These are phyloP conservation scores for Articulospora tetracladia DNA, from an alignment of 495 filamentous ascomycete genomes.

Conservation along the genomic window DNA sequence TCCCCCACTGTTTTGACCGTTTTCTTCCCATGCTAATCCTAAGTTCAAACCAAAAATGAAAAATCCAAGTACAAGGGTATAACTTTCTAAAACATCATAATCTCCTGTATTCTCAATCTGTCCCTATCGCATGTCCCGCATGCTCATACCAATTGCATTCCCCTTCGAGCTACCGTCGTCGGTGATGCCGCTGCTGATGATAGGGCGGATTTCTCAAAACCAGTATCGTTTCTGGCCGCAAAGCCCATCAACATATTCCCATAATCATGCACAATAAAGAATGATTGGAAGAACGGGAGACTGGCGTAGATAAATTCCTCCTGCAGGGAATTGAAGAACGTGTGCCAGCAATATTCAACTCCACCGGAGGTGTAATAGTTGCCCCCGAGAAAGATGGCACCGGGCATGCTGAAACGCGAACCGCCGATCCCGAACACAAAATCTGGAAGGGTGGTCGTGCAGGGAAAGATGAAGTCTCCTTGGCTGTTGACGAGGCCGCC, in stretches of 20 bases:
- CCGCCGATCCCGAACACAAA: neutral
- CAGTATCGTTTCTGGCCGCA: neutral
- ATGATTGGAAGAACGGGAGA: neutral
- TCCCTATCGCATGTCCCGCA: no score
- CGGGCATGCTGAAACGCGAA: neutral
- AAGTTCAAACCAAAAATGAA: no score
- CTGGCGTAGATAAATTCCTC: neutral
- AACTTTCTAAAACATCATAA: no score
- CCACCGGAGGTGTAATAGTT: neutral
- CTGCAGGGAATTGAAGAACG: neutral
- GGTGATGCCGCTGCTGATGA: no score
- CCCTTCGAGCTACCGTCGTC: no score
- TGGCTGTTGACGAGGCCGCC: neutral
- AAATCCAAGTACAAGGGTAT: no score
- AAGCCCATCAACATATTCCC: neutral
- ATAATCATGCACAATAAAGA: neutral
- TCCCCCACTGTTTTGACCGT: no score
- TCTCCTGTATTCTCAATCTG: no score
- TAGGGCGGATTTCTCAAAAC: no score
- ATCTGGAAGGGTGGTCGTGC: neutral
- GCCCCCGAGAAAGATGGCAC: neutral
- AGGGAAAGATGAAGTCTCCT: neutral
- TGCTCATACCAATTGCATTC: no score
- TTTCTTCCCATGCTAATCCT: no score
- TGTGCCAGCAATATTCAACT: neutral